These are phyloP conservation scores for Xanthoconium stramineum DNA, from an alignment of 768 basidiomycete species.

Conservation along the genomic window DNA sequence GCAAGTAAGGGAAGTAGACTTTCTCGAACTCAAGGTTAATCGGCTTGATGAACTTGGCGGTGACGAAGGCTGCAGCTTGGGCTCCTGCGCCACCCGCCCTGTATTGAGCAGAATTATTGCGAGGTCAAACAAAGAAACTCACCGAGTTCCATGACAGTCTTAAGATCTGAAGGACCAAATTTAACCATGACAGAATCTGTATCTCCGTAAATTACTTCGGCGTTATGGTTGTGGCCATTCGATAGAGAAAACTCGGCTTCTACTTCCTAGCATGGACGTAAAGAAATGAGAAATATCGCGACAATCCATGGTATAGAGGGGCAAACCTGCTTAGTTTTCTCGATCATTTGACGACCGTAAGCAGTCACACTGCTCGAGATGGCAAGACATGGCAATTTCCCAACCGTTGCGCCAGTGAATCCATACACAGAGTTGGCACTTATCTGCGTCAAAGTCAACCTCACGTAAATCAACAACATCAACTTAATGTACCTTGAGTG, in stretches of 20 bases:
- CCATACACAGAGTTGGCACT: constrained; percentile 99
- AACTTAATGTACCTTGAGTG: constrained; percentile 67
- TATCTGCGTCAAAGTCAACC: constrained; percentile 55
- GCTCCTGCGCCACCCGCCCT: constrained; percentile 51
- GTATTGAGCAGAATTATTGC: background rate
- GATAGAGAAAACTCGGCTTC: constrained; percentile 82
- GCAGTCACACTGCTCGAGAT: constrained; percentile 96
- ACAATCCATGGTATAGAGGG: background rate
- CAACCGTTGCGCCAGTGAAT: constrained; percentile 96
- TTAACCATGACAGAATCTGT: constrained; percentile 99
- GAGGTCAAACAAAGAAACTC: constrained; percentile 18
- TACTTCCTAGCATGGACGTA: constrained; percentile 54
- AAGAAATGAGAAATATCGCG: background rate
- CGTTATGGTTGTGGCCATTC: constrained; percentile 84
- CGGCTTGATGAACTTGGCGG: constrained; percentile 86
- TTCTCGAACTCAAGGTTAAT: constrained; percentile 99
- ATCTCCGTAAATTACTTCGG: constrained; percentile 96
- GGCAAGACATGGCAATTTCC: constrained; percentile 91
- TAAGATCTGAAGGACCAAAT: constrained; percentile 88
- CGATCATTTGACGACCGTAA: constrained; percentile 99
- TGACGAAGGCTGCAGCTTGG: constrained; percentile 91
- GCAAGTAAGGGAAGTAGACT: constrained; percentile 96
- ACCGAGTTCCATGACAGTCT: constrained; percentile 89
- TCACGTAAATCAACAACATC: background rate
- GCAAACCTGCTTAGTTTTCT: constrained; percentile 83